Percentiles rank a stretch among this genome's conserved stretches.
phyloP scores from a whole-genome alignment of 148 eudicot genomes.

The Diospyros kaki region DNA sequence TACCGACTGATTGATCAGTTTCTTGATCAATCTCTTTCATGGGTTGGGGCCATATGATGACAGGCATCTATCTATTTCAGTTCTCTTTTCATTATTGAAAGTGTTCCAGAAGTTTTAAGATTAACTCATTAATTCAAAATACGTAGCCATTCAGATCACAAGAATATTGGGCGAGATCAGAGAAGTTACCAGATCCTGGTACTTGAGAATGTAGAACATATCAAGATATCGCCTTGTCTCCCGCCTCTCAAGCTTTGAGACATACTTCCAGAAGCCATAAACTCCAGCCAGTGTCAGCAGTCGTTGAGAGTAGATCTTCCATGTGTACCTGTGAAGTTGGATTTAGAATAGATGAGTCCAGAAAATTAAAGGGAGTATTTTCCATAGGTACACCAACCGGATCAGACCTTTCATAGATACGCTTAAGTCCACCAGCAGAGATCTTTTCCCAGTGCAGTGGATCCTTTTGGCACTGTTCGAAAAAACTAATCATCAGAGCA shows the following conservation, averaged over 20 bases:
- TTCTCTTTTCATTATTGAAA: background rate
- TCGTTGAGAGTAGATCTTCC: slow-evolving; percentile 33
- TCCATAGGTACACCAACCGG: background rate
- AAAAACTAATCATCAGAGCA: slow-evolving; percentile 13
- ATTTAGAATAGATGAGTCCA: background rate
- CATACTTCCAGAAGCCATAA: slow-evolving; percentile 33
- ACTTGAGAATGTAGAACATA: slow-evolving; percentile 32
- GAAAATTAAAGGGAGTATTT: background rate
- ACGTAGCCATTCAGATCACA: background rate
- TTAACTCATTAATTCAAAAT: background rate
- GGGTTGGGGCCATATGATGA: background rate
- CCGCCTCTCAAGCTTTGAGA: slow-evolving; percentile 34
- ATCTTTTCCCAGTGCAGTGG: slow-evolving; percentile 22
- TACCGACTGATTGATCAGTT: background rate
- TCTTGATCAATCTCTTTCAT: background rate
- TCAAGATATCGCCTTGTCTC: slow-evolving; percentile 32
- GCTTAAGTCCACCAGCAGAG: slow-evolving; percentile 23
- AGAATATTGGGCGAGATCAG: background rate
- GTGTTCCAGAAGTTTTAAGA: background rate
- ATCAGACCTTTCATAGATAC: slow-evolving; percentile 30
- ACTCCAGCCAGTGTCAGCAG: slow-evolving; percentile 31
- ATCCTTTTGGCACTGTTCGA: slow-evolving; percentile 20
- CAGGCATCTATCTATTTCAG: background rate
- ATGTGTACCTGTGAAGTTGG: slow-evolving; percentile 22
- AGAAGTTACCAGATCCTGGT: slow-evolving; percentile 23